Evolutionary conservation across 1,139 yeast species (phyloP), one percentile per base, ranked within the genome.

Genomic region (Lodderomyces theae): DNA sequence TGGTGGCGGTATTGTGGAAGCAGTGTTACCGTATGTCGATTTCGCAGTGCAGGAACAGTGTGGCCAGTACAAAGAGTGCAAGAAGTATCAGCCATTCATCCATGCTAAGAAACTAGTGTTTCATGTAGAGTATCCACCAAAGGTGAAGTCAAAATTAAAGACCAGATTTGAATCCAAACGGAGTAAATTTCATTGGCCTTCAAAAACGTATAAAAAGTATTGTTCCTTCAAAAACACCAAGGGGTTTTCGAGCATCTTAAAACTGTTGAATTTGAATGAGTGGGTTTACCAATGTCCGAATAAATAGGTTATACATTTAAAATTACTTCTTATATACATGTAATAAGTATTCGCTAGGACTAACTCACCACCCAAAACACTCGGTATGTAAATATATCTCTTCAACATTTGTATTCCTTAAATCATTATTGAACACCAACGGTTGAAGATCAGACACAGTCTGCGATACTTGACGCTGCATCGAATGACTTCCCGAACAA

Each of bases 321-420:
- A n/a, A n/a, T n/a, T n/a, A n/a, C n/a, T n/a, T n/a, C n/a, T n/a
- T n/a, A n/a, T n/a, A n/a, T n/a, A n/a, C n/a, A n/a, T n/a, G n/a
- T n/a, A n/a, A n/a, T n/a, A n/a, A n/a, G n/a, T n/a, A n/a, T n/a
- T n/a, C n/a, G n/a, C n/a, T n/a, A n/a, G n/a, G n/a, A n/a, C n/a
- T n/a, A n/a, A n/a, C n/a, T n/a, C n/a, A 79, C 83, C 82, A 80
- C 0, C 80, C 80, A 55, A 77, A 80, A 23, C 72, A 58, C 50
- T 80, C 86, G 0, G 82, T 75, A 48, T 80, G 85, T 36, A 80
- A 57, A 48, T 65, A 78, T 9, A 80, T 64, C 53, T 80, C 86
- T 34, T 70, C 72, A 3, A 69, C 63, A 10, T 64, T 54, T 3
- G 53, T 46, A 8, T 42, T 48, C 34, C 50, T 42, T n/a, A 51